These are phyloP conservation scores for Sporisorium exsertum DNA, from an alignment of 1,284 basidiomycete species.

Conservation along the genomic window DNA sequence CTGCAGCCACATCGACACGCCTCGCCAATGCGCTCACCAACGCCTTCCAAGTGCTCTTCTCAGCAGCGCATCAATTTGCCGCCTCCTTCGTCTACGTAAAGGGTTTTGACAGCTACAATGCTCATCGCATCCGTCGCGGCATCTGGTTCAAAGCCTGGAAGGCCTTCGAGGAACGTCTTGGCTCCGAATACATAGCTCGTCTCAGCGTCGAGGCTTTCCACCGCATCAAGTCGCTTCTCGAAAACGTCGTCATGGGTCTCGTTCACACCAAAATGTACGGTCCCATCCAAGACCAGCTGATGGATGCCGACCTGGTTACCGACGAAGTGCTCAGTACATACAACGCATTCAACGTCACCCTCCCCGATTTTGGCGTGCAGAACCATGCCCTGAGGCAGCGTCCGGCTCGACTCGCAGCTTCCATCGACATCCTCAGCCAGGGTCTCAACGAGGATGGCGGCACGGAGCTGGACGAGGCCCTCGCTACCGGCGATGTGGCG, in stretches of 20 bases:
- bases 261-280: constrained; percentile 47
- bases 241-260: constrained; percentile 50
- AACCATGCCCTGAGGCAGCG: constrained; percentile 24
- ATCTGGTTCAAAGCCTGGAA: constrained; percentile 51
- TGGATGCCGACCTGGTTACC: constrained; percentile 30
- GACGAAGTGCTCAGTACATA: constrained; percentile 36
- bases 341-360: constrained; percentile 19
- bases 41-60: constrained; percentile 21
- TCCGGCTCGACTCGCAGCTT: constrained; percentile 17
- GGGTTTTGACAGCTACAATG: constrained; percentile 51
- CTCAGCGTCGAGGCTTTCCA: constrained; percentile 35
- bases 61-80: constrained; percentile 40
- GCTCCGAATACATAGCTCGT: constrained; percentile 25
- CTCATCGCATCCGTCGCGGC: constrained; percentile 45
- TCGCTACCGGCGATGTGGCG: constrained; percentile 12
- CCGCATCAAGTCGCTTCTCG: constrained; percentile 40
- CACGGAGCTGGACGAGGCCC: constrained; percentile 28
- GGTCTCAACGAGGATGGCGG: constrained; percentile 28
- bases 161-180: constrained; percentile 38
- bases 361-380: constrained; percentile 34
- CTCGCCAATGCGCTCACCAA: constrained; percentile 16
- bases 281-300: constrained; percentile 31
- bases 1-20: constrained; percentile 5
- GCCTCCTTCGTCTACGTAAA: constrained; percentile 50
- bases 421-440: constrained; percentile 16